A percentile compares a stretch with the other conserved stretches of the same genome.
These are phyloP conservation scores for Pseudocercospora fuligena DNA, from an alignment of 2,329 filamentous ascomycete genomes.

Conservation along the genomic window DNA sequence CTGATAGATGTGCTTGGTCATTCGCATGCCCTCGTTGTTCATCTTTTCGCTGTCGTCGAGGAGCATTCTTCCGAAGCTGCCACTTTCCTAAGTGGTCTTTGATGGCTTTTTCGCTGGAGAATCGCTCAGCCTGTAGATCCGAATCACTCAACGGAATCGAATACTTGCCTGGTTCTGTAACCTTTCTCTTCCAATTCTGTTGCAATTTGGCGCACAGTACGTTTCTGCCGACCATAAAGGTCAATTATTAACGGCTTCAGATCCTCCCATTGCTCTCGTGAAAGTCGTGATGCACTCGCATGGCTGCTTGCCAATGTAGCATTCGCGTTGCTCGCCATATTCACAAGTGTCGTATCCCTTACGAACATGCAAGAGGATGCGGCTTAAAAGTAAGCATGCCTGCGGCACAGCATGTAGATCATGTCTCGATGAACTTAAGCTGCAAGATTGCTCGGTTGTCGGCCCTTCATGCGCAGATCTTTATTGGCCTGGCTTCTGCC, in stretches of 20 bases:
- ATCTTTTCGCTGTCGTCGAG: background rate
- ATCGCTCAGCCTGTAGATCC: background rate
- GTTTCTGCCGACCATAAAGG: background rate
- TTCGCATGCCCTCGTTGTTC: too few species aligned
- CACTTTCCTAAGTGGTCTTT: background rate
- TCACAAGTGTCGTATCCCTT: background rate
- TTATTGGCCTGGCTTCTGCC: background rate
- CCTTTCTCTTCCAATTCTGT: background rate
- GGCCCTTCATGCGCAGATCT: background rate
- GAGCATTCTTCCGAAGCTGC: background rate
- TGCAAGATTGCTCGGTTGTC: background rate
- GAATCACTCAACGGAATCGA: background rate
- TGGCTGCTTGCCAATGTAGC: background rate
- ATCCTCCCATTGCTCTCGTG: background rate
- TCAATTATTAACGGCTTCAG: background rate
- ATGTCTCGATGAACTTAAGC: background rate
- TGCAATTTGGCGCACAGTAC: background rate
- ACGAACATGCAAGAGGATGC: background rate
- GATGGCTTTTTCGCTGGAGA: background rate
- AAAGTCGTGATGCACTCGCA: background rate
- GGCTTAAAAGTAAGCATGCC: background rate
- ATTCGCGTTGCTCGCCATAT: background rate
- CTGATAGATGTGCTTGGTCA: too few species aligned
- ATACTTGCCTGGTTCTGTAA: background rate
- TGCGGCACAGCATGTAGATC: background rate